A percentile compares a stretch with the other conserved stretches of the same genome.
Evolutionary conservation across 129 eudicot species (phyloP).

Genomic region (Ambrosia artemisiifolia): DNA sequence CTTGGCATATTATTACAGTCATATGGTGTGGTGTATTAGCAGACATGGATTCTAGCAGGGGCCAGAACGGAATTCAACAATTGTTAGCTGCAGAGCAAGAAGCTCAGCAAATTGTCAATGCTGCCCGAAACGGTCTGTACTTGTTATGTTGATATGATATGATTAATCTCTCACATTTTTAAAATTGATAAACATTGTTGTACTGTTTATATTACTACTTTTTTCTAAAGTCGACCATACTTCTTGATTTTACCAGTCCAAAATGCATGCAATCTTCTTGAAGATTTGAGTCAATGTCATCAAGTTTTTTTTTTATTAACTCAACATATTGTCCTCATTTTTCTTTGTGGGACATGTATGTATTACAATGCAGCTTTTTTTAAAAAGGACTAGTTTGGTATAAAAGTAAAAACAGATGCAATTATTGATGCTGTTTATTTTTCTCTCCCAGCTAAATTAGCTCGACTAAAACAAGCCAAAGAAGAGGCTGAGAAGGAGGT

Average conservation of each 20-base stretch:
- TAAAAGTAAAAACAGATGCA: not conserved
- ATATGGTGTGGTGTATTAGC: slow-evolving; percentile 14
- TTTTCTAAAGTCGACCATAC: not conserved
- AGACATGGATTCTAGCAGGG: slow-evolving; percentile 64
- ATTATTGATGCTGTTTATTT: not conserved
- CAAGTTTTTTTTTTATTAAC: not conserved
- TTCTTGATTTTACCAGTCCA: not conserved
- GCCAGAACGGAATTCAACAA: slow-evolving; percentile 86
- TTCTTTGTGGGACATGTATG: not conserved
- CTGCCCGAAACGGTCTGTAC: slow-evolving; percentile 65
- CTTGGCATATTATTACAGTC: not conserved
- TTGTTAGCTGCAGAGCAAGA: slow-evolving; percentile 90
- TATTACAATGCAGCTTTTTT: too few species aligned
- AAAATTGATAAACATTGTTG: too few species aligned
- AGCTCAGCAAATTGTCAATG: slow-evolving; percentile 85
- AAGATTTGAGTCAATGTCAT: not conserved
- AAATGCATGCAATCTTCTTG: not conserved
- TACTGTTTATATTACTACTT: too few species aligned
- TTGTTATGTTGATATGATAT: too few species aligned
- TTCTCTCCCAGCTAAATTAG: slow-evolving; percentile 57
- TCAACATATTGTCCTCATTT: not conserved
- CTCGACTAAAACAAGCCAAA: slow-evolving; percentile 84
- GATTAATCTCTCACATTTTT: too few species aligned
- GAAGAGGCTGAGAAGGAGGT: slow-evolving; percentile 87
- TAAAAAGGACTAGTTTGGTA: not conserved